Conservation (phyloP, 129 eudicot species). For the Logfia minima region DNA sequence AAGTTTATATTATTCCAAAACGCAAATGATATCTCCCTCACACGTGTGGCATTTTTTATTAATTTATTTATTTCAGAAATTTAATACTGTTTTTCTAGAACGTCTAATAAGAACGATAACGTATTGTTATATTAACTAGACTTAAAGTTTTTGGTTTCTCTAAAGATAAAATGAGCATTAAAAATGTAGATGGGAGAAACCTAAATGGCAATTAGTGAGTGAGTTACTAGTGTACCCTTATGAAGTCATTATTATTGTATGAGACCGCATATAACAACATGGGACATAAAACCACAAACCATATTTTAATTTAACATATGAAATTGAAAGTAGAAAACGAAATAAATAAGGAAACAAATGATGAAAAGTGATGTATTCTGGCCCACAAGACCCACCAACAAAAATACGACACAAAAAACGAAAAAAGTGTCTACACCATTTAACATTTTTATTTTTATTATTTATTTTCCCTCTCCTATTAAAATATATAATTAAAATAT, state of each 20-base stretch:
- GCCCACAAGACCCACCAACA: conserved; percentile 34
- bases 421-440: conserved; percentile 4
- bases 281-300: conserved; percentile 38
- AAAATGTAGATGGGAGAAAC: conserved; percentile 21
- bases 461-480: not conserved
- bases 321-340: conserved; percentile 30
- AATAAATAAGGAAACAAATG: conserved; percentile 28
- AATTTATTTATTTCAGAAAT: too few species aligned
- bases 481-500: too few species aligned
- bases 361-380: conserved; percentile 19
- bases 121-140: too few species aligned
- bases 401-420: conserved; percentile 23
- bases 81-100: too few species aligned
- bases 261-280: conserved; percentile 32
- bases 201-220: conserved; percentile 20
- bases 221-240: conserved; percentile 25
- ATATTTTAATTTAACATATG: conserved; percentile 18
- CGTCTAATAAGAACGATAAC: too few species aligned
- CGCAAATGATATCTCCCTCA: not conserved
- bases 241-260: conserved; percentile 3
- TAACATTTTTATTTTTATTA: not conserved
- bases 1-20: not conserved
- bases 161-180: too few species aligned
- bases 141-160: too few species aligned
- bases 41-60: not conserved